Conservation (phyloP, 2,329 filamentous ascomycete genomes). For the Cordyceps cateniannulata region DNA sequence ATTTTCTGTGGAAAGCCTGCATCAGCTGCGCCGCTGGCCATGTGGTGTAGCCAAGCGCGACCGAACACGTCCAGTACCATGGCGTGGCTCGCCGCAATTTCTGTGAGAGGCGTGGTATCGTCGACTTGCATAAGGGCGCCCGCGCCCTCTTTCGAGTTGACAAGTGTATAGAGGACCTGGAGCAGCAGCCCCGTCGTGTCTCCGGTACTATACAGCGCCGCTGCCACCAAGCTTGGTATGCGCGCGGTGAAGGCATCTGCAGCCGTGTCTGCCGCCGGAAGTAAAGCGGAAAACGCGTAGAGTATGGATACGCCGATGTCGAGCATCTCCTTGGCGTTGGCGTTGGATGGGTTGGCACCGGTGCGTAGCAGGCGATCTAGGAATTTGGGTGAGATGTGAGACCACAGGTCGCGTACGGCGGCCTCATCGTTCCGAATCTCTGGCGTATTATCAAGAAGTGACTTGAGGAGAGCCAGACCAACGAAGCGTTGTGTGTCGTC, state of each 20-base stretch:
- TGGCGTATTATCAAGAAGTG: conserved; percentile 55
- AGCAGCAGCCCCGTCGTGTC: conserved; percentile 48
- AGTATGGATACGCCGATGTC: conserved; percentile 57
- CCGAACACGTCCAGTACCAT: conserved; percentile 49
- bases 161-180: conserved; percentile 51
- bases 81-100: conserved; percentile 48
- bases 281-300: conserved; percentile 53
- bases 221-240: conserved; percentile 46
- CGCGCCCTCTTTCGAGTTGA: conserved; percentile 45
- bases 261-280: conserved; percentile 41
- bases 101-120: conserved; percentile 49
- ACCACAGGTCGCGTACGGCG: conserved; percentile 48
- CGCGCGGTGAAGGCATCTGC: conserved; percentile 44
- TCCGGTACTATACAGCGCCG: conserved; percentile 46
- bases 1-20: conserved; percentile 33
- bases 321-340: conserved; percentile 53
- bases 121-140: conserved; percentile 39
- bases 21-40: conserved; percentile 24
- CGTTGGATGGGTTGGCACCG: conserved; percentile 33
- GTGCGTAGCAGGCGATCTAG: conserved; percentile 56
- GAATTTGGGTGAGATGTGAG: conserved; percentile 54
- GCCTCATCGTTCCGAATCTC: conserved; percentile 42
- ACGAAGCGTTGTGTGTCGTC: conserved; percentile 65
- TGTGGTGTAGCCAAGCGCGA: conserved; percentile 50
- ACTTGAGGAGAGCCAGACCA: conserved; percentile 58